Percentiles rank a stretch among this genome's conserved stretches.
Conservation (phyloP, 768 basidiomycete genomes). For the Leucocoprinus leucothites region DNA sequence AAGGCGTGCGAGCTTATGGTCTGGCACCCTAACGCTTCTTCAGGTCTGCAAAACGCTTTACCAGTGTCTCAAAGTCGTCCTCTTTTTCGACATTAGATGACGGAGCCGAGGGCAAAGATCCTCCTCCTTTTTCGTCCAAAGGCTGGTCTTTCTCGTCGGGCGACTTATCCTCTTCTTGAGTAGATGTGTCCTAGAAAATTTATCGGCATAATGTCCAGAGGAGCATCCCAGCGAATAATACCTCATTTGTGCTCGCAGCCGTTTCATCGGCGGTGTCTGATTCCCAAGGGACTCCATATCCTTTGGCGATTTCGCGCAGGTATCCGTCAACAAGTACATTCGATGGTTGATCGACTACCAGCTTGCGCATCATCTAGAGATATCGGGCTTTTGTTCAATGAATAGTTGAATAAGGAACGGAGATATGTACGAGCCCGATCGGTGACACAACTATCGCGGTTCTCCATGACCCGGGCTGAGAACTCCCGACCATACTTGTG, state of each 20-base stretch:
- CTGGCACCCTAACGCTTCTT: constrained; percentile 71
- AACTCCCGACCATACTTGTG: constrained; percentile 95
- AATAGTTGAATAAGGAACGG: neutral
- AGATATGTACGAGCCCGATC: constrained; percentile 58
- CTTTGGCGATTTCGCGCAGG: constrained; percentile 84
- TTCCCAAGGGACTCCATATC: constrained; percentile 74
- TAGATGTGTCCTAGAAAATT: too few relatives aligned
- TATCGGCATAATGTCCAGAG: too few relatives aligned
- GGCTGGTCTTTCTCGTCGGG: neutral
- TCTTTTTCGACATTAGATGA: constrained; percentile 30
- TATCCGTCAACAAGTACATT: constrained; percentile 82
- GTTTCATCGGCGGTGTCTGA: constrained; percentile 19
- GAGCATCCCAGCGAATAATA: neutral
- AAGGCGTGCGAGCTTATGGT: too few relatives aligned
- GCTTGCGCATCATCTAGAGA: constrained; percentile 70
- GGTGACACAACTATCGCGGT: constrained; percentile 75
- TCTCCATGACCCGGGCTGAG: constrained; percentile 82
- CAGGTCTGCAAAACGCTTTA: constrained; percentile 80
- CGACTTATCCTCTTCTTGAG: neutral
- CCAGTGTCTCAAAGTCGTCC: constrained; percentile 74
- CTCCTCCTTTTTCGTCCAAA: constrained; percentile 12
- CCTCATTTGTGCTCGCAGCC: constrained; percentile 7
- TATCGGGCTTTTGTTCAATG: neutral
- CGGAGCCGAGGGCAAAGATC: constrained; percentile 21
- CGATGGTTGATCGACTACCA: constrained; percentile 67